Base-by-base conservation (phyloP, 345 rosid genomes). In the Clarkia xantiana region DNA sequence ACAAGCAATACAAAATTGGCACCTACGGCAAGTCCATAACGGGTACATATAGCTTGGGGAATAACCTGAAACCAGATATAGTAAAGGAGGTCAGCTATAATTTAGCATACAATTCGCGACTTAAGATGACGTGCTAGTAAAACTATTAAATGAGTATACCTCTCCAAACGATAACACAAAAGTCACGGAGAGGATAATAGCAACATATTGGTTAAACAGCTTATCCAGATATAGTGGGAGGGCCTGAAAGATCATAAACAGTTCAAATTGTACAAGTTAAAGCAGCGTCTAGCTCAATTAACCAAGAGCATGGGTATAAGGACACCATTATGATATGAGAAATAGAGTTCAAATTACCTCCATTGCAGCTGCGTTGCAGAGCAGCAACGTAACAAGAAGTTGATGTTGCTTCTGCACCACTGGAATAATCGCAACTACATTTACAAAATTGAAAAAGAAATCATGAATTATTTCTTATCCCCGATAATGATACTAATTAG, bases 21-120 rank as follows among this genome's bases (percentile, higher is more conserved):
- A 62, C 98, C 98, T 0, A 86, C 94, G 0, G 98, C 93, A 12
- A 91, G 85, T 34, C 96, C 96, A 66, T 91, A 91, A 73, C 96
- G 74, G 1, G 94, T 64, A 55, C 98, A 91, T 67, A 75, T 86
- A 25, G 98, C 75, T 84, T 91, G 98, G 36, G 98, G 98, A 68
- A 91, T 91, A 69, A 91, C 93, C 98, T 91, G 51, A 20, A 62
- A 19, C 25, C 11, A 8, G 19, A 57, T 47, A 44, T 29, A 49
- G 11, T 25, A 40, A 29, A 49, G 41, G 17, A 20, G 42, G 17
- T 29, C 41, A 49, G 40, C 10, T 49, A 1, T 23, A 13, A 48
- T 13, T 25, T 10, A 48, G n/a, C 15, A 22, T 14, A 22, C n/a
- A 10, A 47, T 34, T 20, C 5, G 16, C 16, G 38, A 18, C 14